phyloP scores from a whole-genome alignment of 495 filamentous ascomycete species.

The Acidomyces sp. region DNA sequence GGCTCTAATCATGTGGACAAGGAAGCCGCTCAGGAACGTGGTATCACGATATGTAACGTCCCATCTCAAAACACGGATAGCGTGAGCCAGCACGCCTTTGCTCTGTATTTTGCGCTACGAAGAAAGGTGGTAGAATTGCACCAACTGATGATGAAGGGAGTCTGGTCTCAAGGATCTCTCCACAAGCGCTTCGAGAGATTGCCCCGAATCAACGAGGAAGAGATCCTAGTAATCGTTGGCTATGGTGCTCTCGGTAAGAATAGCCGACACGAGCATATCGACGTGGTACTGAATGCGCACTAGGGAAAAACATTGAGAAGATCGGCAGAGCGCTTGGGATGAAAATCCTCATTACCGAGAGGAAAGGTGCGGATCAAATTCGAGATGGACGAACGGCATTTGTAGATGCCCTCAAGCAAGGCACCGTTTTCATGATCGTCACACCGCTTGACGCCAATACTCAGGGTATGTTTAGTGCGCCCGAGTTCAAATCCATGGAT shows the following conservation, averaged over 20 bases:
- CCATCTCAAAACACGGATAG: conserved; percentile 38
- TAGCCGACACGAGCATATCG: conserved; percentile 22
- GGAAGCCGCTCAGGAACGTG: conserved; percentile 31
- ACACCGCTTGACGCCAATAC: conserved; percentile 28
- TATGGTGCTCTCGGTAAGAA: conserved; percentile 38
- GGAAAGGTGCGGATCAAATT: conserved; percentile 28
- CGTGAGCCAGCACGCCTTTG: conserved; percentile 43
- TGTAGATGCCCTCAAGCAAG: conserved; percentile 31
- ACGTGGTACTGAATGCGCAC: not conserved
- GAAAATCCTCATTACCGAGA: conserved; percentile 39
- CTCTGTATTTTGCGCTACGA: conserved; percentile 40
- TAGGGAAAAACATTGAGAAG: conserved; percentile 20
- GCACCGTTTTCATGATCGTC: conserved; percentile 38
- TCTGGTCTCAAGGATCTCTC: conserved; percentile 2
- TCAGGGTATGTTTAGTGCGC: conserved; percentile 32
- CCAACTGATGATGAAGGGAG: conserved; percentile 25
- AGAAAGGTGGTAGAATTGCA: conserved; percentile 36
- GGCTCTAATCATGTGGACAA: conserved; percentile 42
- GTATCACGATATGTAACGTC: conserved; percentile 35
- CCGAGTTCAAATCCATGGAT: conserved; percentile 40
- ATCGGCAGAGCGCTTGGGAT: conserved; percentile 34
- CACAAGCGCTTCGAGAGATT: conserved; percentile 25
- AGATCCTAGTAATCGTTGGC: conserved; percentile 40
- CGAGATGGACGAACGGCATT: conserved; percentile 35
- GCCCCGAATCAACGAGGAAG: conserved; percentile 33